A percentile compares a stretch with the other conserved stretches of the same genome.
Evolutionary conservation across 1,284 basidiomycete genomes (phyloP).

Genomic region (Boletus mariae): DNA sequence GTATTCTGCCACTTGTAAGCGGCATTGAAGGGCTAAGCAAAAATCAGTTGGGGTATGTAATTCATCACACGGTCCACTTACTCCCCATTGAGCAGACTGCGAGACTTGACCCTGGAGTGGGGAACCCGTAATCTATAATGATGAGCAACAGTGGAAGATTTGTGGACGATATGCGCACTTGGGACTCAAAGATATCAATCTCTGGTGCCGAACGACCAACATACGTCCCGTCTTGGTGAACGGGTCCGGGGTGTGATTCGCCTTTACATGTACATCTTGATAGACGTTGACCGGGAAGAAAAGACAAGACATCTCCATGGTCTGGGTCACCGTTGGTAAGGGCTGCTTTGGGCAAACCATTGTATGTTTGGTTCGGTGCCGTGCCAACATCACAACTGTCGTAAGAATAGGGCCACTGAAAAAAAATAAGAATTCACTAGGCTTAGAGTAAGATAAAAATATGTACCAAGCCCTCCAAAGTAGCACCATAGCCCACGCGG

Average conservation of each 20-base stretch:
- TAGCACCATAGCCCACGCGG: slow-evolving; percentile 61
- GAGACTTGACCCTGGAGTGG: slow-evolving; percentile 41
- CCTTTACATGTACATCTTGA: slow-evolving; percentile 66
- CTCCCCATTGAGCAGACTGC: slow-evolving; percentile 46
- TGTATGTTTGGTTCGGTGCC: slow-evolving; percentile 45
- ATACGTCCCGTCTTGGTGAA: slow-evolving; percentile 44
- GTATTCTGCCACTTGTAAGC: slow-evolving; percentile 39
- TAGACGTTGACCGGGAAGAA: slow-evolving; percentile 55
- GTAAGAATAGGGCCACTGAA: slow-evolving; percentile 49
- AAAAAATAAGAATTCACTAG: background rate
- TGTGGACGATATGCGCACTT: slow-evolving; percentile 21
- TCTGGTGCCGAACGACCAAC: slow-evolving; percentile 67
- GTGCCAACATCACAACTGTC: slow-evolving; percentile 60
- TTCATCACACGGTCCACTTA: slow-evolving; percentile 28
- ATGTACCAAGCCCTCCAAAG: slow-evolving; percentile 54
- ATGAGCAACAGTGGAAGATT: slow-evolving; percentile 3
- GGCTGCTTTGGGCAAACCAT: slow-evolving; percentile 40
- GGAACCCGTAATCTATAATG: slow-evolving; percentile 34
- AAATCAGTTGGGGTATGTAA: slow-evolving; percentile 6
- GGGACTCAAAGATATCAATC: slow-evolving; percentile 68
- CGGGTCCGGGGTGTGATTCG: slow-evolving; percentile 64
- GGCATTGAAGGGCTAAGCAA: slow-evolving; percentile 29
- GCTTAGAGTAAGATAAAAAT: background rate
- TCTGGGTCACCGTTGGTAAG: slow-evolving; percentile 37
- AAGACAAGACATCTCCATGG: slow-evolving; percentile 43